Conservation (phyloP, 2,329 filamentous ascomycete species). For the Fusarium sp. region DNA sequence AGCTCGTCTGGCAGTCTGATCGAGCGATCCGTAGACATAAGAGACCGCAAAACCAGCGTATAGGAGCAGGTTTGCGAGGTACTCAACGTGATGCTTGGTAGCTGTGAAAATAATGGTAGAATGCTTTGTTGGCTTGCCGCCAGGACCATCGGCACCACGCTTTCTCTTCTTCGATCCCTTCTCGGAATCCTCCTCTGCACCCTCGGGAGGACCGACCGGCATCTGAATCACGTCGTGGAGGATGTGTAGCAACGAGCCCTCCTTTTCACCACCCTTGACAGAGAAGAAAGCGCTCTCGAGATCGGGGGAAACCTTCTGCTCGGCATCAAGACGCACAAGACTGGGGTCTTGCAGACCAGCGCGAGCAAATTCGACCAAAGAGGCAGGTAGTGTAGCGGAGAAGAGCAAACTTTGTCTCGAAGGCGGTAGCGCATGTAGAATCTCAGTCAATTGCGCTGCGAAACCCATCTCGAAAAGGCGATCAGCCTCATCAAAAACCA, state of each 20-base stretch:
- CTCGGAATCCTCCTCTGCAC: slow-evolving; percentile 57
- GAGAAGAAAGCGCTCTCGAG: slow-evolving; percentile 96
- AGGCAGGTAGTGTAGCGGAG: slow-evolving; percentile 93
- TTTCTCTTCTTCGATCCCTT: slow-evolving; percentile 77
- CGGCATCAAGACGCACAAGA: slow-evolving; percentile 89
- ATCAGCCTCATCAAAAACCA: slow-evolving; percentile 98
- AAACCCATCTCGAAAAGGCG: slow-evolving; percentile 99
- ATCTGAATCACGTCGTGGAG: slow-evolving; percentile 94
- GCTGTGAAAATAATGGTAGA: slow-evolving; percentile 96
- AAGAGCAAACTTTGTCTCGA: slow-evolving; percentile 92
- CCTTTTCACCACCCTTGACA: slow-evolving; percentile 92
- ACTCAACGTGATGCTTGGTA: slow-evolving; percentile 98
- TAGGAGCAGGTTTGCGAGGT: slow-evolving; percentile 82
- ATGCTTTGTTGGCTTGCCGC: slow-evolving; percentile 80
- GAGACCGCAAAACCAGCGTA: slow-evolving; percentile 88
- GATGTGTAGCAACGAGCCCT: slow-evolving; percentile 89
- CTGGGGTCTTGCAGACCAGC: slow-evolving; percentile 93
- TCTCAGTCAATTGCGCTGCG: slow-evolving; percentile 90
- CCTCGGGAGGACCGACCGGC: slow-evolving; percentile 73
- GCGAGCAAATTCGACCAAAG: slow-evolving; percentile 93
- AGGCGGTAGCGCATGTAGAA: slow-evolving; percentile 85
- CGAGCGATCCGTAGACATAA: slow-evolving; percentile 93
- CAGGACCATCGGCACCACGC: slow-evolving; percentile 63
- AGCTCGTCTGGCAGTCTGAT: slow-evolving; percentile 91
- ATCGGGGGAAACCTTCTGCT: slow-evolving; percentile 95